Conservation (phyloP, 1,284 basidiomycete genomes). For the Microbotryum intermedium region DNA sequence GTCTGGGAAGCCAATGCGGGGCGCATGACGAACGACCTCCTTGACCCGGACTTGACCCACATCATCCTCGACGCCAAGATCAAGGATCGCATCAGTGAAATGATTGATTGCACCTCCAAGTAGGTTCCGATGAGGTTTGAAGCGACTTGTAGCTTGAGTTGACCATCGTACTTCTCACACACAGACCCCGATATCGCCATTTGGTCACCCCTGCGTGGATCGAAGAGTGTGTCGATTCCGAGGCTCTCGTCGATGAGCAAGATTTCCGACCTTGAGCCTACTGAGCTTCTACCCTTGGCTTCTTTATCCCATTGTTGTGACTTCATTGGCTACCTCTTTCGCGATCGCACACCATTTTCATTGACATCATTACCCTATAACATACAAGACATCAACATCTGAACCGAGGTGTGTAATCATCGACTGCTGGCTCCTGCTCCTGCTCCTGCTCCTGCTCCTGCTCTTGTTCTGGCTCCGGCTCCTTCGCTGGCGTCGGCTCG, state of each 20-base stretch:
- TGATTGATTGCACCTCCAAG: constrained; percentile 9
- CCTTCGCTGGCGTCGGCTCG: neutral
- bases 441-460: neutral
- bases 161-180: neutral
- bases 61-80: constrained; percentile 49
- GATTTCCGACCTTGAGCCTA: constrained; percentile 13
- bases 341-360: no score
- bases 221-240: constrained; percentile 15
- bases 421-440: neutral
- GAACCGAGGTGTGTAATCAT: constrained; percentile 12
- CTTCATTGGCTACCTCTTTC: no score
- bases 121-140: neutral
- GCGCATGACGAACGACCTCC: constrained; percentile 51
- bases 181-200: constrained; percentile 27
- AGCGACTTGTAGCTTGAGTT: neutral
- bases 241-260: constrained; percentile 10
- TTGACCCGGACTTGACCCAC: constrained; percentile 72
- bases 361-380: no score
- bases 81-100: constrained; percentile 9
- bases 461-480: neutral
- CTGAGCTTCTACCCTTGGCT: no score
- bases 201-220: constrained; percentile 28
- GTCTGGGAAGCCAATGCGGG: constrained; percentile 63
- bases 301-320: no score
- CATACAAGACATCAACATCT: constrained; percentile 1